A percentile compares a stretch with the other conserved stretches of the same genome.
phyloP scores from a whole-genome alignment of 306 rosid genomes.

The Quillaja saponaria region DNA sequence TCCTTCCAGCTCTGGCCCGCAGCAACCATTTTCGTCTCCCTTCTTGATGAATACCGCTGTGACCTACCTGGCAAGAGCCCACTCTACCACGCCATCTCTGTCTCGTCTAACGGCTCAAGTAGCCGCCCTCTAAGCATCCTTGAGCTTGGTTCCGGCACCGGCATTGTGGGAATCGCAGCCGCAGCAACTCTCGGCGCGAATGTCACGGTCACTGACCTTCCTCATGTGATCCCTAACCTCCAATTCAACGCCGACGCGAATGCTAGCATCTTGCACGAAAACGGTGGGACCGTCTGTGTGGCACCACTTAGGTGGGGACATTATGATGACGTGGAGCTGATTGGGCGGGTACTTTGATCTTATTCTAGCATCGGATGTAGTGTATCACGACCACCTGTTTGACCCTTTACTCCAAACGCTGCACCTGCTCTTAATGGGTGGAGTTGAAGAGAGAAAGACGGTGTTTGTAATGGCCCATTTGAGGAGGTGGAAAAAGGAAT shows the following conservation, averaged over 20 bases:
- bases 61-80: slow-evolving; percentile 51
- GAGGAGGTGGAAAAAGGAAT: slow-evolving; percentile 90
- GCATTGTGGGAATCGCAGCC: slow-evolving; percentile 84
- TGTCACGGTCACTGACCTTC: slow-evolving; percentile 85
- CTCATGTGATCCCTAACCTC: slow-evolving; percentile 71
- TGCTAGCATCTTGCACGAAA: slow-evolving; percentile 38
- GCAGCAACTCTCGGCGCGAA: slow-evolving; percentile 61
- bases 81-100: slow-evolving; percentile 48
- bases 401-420: slow-evolving; percentile 79
- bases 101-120: slow-evolving; percentile 6
- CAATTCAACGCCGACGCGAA: slow-evolving; percentile 70
- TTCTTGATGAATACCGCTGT: slow-evolving; percentile 61
- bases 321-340: slow-evolving; percentile 49
- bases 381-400: slow-evolving; percentile 78
- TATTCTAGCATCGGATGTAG: slow-evolving; percentile 80
- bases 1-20: slow-evolving; percentile 99
- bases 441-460: slow-evolving; percentile 31
- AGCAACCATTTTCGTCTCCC: slow-evolving; percentile 78
- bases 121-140: slow-evolving; percentile 47
- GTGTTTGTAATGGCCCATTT: slow-evolving; percentile 83
- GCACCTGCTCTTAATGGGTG: slow-evolving; percentile 37
- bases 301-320: slow-evolving; percentile 81
- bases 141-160: slow-evolving; percentile 96
- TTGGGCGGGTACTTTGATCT: slow-evolving; percentile 70
- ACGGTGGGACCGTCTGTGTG: slow-evolving; percentile 56